A percentile compares a stretch with the other conserved stretches of the same genome.
phyloP scores from a whole-genome alignment of 2,329 filamentous ascomycete species.

The Hypoxylon sp. region DNA sequence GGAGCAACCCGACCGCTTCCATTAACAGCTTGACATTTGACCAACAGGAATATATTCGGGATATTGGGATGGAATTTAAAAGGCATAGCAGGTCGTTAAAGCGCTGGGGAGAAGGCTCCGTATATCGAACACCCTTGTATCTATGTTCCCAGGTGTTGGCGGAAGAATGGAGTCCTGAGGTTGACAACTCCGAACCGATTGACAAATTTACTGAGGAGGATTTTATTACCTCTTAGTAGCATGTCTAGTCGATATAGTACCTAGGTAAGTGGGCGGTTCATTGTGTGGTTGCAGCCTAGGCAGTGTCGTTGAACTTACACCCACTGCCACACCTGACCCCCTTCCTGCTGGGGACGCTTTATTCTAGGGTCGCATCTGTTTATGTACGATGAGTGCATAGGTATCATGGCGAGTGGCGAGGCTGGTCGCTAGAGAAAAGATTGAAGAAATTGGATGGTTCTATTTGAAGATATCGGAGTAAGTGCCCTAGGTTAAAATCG shows the following conservation, averaged over 20 bases:
- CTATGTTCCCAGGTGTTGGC: conserved; percentile 22
- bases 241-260: background rate
- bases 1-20: background rate
- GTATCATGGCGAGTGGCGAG: background rate
- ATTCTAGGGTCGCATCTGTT: background rate
- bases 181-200: conserved; percentile 9
- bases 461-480: background rate
- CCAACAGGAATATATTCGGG: conserved; percentile 18
- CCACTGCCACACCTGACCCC: background rate
- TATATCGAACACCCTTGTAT: conserved; percentile 19
- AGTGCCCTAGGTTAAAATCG: background rate
- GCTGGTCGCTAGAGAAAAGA: background rate
- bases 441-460: conserved; percentile 1
- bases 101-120: conserved; percentile 6
- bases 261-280: too few species aligned
- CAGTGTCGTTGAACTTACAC: background rate
- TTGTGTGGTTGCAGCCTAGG: background rate
- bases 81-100: conserved; percentile 4
- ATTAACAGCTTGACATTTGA: conserved; percentile 13
- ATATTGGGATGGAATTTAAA: conserved; percentile 16
- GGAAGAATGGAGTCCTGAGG: conserved; percentile 14
- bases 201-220: conserved; percentile 29
- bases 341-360: background rate
- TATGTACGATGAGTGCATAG: background rate
- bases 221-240: conserved; percentile 19